These are phyloP conservation scores for Vaccinium macrocarpon DNA, from an alignment of 148 eudicot species.

Conservation along the genomic window DNA sequence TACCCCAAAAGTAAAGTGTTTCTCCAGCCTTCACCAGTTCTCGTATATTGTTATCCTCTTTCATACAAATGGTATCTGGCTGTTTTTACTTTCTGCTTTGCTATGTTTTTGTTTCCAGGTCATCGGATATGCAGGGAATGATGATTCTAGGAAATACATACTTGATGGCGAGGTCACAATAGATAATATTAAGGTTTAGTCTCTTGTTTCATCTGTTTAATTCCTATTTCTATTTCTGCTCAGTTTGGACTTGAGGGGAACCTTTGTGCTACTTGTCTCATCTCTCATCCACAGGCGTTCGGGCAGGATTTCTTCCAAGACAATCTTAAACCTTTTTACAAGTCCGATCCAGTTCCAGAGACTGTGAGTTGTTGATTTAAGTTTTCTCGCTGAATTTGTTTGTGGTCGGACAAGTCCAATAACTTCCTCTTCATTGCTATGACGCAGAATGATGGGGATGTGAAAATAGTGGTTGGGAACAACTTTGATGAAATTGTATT, in stretches of 20 bases:
- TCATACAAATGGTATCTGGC: not conserved
- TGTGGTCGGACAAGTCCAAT: slow-evolving; percentile 5
- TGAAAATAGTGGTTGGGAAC: slow-evolving; percentile 85
- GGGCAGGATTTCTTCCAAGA: slow-evolving; percentile 69
- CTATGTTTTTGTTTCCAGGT: slow-evolving; percentile 40
- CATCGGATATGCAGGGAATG: slow-evolving; percentile 67
- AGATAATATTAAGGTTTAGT: slow-evolving; percentile 62
- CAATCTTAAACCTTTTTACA: slow-evolving; percentile 80
- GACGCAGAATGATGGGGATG: slow-evolving; percentile 82
- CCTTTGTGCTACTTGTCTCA: not conserved
- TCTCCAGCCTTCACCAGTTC: not conserved
- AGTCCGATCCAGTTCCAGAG: slow-evolving; percentile 91
- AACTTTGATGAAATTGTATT: slow-evolving; percentile 89
- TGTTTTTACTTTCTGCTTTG: slow-evolving; percentile 9
- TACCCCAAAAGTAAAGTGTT: slow-evolving; percentile 50
- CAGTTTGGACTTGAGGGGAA: not conserved
- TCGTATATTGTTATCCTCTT: slow-evolving; percentile 11
- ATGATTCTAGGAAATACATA: slow-evolving; percentile 61
- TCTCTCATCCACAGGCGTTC: slow-evolving; percentile 47
- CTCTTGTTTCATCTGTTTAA: not conserved
- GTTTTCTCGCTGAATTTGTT: slow-evolving; percentile 4
- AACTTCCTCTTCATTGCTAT: slow-evolving; percentile 13
- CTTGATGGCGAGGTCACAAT: slow-evolving; percentile 58
- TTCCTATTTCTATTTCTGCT: not conserved
- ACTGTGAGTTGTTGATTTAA: slow-evolving; percentile 44